Evolutionary conservation across 768 basidiomycete species (phyloP).

Genomic region (Mycena indigotica): DNA sequence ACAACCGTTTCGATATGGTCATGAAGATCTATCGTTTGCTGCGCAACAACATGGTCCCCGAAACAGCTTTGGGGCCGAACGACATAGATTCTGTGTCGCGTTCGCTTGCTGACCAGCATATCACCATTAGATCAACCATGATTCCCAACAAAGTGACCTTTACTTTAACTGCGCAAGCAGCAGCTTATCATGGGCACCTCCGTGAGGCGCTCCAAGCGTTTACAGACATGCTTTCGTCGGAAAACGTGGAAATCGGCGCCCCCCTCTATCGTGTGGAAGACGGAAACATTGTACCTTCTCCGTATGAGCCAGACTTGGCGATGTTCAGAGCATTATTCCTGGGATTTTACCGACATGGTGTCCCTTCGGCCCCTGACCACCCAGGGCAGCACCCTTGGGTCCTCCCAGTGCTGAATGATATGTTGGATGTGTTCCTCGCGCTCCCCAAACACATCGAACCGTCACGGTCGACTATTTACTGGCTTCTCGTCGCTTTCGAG

Average conservation of each 20-base stretch:
- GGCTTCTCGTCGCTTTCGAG: slow-evolving; percentile 68
- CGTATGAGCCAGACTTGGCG: slow-evolving; percentile 48
- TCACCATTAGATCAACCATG: slow-evolving; percentile 45
- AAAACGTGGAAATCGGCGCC: slow-evolving; percentile 40
- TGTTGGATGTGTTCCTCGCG: slow-evolving; percentile 67
- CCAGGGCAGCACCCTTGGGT: slow-evolving; percentile 48
- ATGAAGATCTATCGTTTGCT: slow-evolving; percentile 64
- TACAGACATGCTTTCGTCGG: slow-evolving; percentile 63
- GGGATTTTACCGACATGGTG: slow-evolving; percentile 68
- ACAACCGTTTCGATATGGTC: slow-evolving; percentile 56
- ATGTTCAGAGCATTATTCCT: slow-evolving; percentile 75
- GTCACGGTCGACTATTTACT: slow-evolving; percentile 55
- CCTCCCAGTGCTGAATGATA: slow-evolving; percentile 50
- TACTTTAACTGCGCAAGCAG: slow-evolving; percentile 64
- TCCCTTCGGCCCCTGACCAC: slow-evolving; percentile 22
- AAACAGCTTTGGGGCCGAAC: slow-evolving; percentile 34
- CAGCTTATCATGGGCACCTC: slow-evolving; percentile 74
- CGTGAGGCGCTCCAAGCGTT: slow-evolving; percentile 56
- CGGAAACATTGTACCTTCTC: slow-evolving; percentile 28
- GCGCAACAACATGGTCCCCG: slow-evolving; percentile 51
- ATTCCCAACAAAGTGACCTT: slow-evolving; percentile 70
- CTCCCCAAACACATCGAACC: slow-evolving; percentile 49
- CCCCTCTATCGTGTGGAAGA: slow-evolving; percentile 30
- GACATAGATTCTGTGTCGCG: slow-evolving; percentile 36
- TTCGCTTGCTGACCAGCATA: slow-evolving; percentile 46